Base-by-base conservation (phyloP, 495 filamentous ascomycete genomes). In the Trichoderma erinaceum region DNA sequence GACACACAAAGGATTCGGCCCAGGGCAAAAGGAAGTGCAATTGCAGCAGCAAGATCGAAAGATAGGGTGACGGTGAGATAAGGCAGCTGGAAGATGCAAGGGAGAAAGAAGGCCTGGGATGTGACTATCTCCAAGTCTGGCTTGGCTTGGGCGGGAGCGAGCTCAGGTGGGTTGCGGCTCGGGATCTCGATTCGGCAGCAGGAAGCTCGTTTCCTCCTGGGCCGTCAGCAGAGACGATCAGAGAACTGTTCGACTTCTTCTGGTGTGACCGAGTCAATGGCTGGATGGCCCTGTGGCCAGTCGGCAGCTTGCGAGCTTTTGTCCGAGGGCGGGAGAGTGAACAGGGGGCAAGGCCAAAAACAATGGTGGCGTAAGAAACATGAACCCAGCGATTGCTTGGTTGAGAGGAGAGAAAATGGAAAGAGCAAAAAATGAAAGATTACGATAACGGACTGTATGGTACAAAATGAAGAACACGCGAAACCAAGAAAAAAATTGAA, bases 231-330 rank as follows among this genome's bases (percentile, higher is more conserved):
- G 56, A 27, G 27, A 18, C 29, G 56, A 61, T 61, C 56, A 11
- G 56, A 25, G 11, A 61, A 32, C 29, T 32, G 56, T 61, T 61
- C 56, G 56, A 16, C 18, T 32, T 13, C 25, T 1, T 61, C 10
- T 29, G 56, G 56, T 61, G 56, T 27, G 56, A 32, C 25, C 56
- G 25, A 18, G 29, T 61, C 23, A 25, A 61, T 23, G 56, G 10
- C 56, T 61, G 56, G 29, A 32, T 8, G 18, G 23, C 27, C 11
- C 56, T 29, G 56, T 8, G 27, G 56, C 56, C 56, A 61, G 56
- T 61, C 56, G 56, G 56, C 25, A 61, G 56, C 56, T 61, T 61
- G 56, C 56, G 56, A 61, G 56, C 56, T 61, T 52, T 52, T 61
- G 56, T 15, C 56, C 56, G 56, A 61, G 56, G 25, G 35, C 56